phyloP scores from a whole-genome alignment of 2,329 filamentous ascomycete species.

The Trichoderma atrobrunneum region DNA sequence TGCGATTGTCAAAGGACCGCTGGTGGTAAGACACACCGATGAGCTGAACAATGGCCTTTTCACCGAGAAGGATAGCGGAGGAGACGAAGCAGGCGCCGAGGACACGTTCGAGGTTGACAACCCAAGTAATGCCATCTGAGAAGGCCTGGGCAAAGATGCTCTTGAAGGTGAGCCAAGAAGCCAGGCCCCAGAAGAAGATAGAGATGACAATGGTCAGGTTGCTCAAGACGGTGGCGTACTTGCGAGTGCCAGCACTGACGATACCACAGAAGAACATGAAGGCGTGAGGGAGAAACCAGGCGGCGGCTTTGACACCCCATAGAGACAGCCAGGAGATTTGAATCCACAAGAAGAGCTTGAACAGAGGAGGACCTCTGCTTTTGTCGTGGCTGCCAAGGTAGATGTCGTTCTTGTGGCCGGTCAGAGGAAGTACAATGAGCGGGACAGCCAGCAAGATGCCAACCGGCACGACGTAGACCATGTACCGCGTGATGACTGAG shows the following conservation, averaged over 20 bases:
- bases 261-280: constrained; percentile 71
- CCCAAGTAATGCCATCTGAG: constrained; percentile 47
- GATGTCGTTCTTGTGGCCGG: constrained; percentile 39
- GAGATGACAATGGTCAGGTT: constrained; percentile 65
- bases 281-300: constrained; percentile 56
- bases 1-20: constrained; percentile 75
- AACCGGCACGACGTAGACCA: constrained; percentile 66
- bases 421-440: constrained; percentile 53
- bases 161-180: constrained; percentile 60
- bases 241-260: constrained; percentile 66
- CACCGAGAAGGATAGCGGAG: constrained; percentile 68
- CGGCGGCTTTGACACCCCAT: constrained; percentile 65
- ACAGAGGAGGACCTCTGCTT: constrained; percentile 51
- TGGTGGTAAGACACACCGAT: constrained; percentile 85
- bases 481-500: constrained; percentile 62
- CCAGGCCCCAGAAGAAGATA: constrained; percentile 66
- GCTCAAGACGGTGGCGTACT: constrained; percentile 64
- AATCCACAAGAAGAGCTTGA: constrained; percentile 66
- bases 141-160: constrained; percentile 44
- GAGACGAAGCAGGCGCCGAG: constrained; percentile 66
- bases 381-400: constrained; percentile 37
- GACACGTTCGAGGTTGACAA: constrained; percentile 59
- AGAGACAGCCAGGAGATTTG: constrained; percentile 65
- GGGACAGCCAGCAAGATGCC: constrained; percentile 60
- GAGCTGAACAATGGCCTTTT: constrained; percentile 76